Conservation (phyloP, 345 rosid genomes). For the Moricandia moricandioides region DNA sequence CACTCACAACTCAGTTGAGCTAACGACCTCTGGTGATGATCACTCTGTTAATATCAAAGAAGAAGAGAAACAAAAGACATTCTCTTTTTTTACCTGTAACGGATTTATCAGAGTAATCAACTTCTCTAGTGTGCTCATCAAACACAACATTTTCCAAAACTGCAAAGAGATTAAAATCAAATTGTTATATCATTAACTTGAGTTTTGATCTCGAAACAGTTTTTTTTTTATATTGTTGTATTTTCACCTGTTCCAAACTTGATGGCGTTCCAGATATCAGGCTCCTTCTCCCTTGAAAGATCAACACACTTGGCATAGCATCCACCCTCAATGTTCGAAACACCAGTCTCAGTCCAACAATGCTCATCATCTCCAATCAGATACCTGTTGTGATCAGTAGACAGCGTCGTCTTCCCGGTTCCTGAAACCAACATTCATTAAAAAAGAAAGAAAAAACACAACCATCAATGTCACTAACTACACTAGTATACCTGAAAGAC, state of each 20-base stretch:
- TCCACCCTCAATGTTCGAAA: slow-evolving; percentile 98
- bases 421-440: slow-evolving; percentile 47
- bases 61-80: not conserved
- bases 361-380: slow-evolving; percentile 98
- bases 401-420: slow-evolving; percentile 92
- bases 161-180: slow-evolving; percentile 30
- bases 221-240: not conserved
- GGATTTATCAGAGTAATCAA: slow-evolving; percentile 81
- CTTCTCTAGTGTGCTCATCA: slow-evolving; percentile 87
- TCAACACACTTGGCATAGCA: slow-evolving; percentile 98
- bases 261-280: slow-evolving; percentile 95
- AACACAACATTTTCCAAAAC: slow-evolving; percentile 95
- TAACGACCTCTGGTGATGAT: not conserved
- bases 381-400: slow-evolving; percentile 89
- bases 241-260: slow-evolving; percentile 85
- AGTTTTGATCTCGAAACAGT: not conserved
- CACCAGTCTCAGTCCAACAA: slow-evolving; percentile 89
- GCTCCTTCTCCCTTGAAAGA: slow-evolving; percentile 87
- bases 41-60: not conserved
- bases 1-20: no score
- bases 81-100: slow-evolving; percentile 59
- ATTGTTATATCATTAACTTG: not conserved
- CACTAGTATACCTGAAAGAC: slow-evolving; percentile 60
- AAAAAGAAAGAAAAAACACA: no score
- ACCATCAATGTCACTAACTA: no score